Evolutionary conservation across 2,329 filamentous ascomycete species (phyloP), one percentile per base, ranked within the genome.

Genomic region (Nothophoma quercina): DNA sequence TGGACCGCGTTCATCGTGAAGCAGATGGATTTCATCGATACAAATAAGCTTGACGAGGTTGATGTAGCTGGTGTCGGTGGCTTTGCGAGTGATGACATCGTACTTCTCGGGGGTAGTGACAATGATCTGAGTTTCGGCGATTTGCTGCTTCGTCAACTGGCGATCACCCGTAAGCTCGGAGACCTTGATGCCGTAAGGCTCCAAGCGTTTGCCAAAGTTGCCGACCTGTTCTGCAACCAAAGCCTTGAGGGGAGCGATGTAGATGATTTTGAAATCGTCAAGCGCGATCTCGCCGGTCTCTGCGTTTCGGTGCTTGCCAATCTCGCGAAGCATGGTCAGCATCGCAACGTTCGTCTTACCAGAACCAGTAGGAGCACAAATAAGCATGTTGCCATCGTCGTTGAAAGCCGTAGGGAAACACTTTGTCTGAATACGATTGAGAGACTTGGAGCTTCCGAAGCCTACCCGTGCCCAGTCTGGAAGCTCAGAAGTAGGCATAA

Each of bases 321-420:
- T 92, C 73, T 99, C 96, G 58, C 93, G 90, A 30, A 99, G 83
- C 69, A 99, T 98, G 2, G 93, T 88, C 58, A 99, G 81, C 93
- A 99, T 98, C 33, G 93, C 93, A 43, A 99, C 95, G 69, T 99
- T 99, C 1, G 95, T 99, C 79, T 99, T 99, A 71, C 95, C 95
- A 72, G 92, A 96, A 62, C 95, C 95, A 41, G 95, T 99, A 1
- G 95, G 95, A 6, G 95, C 96, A 74, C 95, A 99, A 69, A 99
- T 89, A 49, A 99, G 88, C 90, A 99, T 92, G 72, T 99, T 99
- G 25, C 92, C 93, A 70, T 99, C 96, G 56, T 93, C 90, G 55
- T 91, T 84, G 69, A 99, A 99, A 0, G 95, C 95, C 2, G 90
- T 87, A 1, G 91, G 90, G 70, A 87, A 99, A 72, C 93, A 98